Conservation (phyloP, 78 protist genomes). For the Thecamonas trahens region DNA sequence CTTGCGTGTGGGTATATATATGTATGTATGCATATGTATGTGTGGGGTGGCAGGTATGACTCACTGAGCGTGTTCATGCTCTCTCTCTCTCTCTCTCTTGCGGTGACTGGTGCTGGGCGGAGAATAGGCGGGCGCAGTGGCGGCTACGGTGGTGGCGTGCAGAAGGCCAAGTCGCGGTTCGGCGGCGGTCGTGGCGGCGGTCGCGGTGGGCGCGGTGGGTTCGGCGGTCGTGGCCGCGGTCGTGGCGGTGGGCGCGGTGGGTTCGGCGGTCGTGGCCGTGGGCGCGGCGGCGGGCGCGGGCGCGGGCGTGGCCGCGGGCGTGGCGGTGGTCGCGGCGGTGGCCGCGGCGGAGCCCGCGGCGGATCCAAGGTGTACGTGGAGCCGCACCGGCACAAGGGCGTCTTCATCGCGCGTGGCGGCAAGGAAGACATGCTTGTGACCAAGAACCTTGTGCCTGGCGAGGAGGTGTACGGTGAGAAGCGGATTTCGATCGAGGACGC, state of each 20-base stretch:
- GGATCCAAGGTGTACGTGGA: conserved; percentile 85
- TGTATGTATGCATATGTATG: too few species aligned
- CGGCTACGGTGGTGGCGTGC: conserved; percentile 4
- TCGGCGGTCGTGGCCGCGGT: conserved; percentile 13
- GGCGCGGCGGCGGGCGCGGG: conserved; percentile 48
- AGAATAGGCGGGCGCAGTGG: conserved; percentile 1
- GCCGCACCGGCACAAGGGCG: conserved; percentile 90
- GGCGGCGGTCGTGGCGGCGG: conserved; percentile 13
- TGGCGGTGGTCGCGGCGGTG: conserved; percentile 1
- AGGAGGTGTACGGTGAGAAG: conserved; percentile 98
- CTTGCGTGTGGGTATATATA: too few species aligned
- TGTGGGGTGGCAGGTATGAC: too few species aligned
- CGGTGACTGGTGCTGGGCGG: too few species aligned
- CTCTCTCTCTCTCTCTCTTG: too few species aligned
- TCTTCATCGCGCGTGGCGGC: conserved; percentile 86
- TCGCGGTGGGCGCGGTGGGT: neutral
- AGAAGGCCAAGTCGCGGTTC: neutral
- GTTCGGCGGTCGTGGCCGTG: conserved; percentile 47
- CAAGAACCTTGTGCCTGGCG: conserved; percentile 90
- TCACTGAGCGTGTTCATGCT: too few species aligned
- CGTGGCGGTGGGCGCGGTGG: conserved; percentile 42
- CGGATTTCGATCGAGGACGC: conserved; percentile 82
- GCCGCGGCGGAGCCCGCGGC: conserved; percentile 62
- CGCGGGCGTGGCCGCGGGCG: conserved; percentile 21
- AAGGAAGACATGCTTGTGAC: conserved; percentile 91